Evolutionary conservation across 129 eudicot species (phyloP).

Genomic region (Flaveria trinervia): DNA sequence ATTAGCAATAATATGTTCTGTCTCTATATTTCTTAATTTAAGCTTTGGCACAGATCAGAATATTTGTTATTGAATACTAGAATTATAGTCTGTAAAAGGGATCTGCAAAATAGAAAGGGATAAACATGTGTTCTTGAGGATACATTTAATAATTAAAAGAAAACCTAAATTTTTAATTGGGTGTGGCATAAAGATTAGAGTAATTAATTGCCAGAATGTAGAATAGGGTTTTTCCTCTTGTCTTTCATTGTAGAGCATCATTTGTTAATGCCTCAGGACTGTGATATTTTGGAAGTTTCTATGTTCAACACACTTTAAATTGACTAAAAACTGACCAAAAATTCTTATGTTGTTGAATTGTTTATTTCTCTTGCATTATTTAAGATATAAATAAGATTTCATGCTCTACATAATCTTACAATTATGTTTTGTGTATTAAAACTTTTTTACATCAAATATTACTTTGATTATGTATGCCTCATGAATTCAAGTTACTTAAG

Average conservation of each 20-base stretch:
- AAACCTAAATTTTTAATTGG: constrained; percentile 23
- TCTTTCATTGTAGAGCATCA: constrained; percentile 67
- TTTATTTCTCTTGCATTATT: constrained; percentile 29
- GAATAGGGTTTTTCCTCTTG: constrained; percentile 65
- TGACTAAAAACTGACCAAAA: constrained; percentile 17
- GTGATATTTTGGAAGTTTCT: constrained; percentile 39
- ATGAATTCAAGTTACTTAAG: no score
- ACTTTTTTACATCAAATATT: no score
- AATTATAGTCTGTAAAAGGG: constrained; percentile 36
- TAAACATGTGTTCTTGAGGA: constrained; percentile 51
- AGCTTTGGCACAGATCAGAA: not conserved
- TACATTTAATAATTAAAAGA: constrained; percentile 33
- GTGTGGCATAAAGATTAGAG: constrained; percentile 45
- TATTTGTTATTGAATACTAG: constrained; percentile 27
- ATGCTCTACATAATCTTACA: constrained; percentile 18
- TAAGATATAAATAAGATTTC: constrained; percentile 23
- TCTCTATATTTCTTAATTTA: constrained; percentile 1
- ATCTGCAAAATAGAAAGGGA: constrained; percentile 47
- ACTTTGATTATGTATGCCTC: no score
- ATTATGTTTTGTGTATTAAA: not conserved
- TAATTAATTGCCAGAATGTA: constrained; percentile 46
- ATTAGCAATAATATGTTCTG: constrained; percentile 8
- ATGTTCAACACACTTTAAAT: constrained; percentile 14
- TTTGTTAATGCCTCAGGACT: constrained; percentile 36
- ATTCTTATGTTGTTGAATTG: constrained; percentile 19